phyloP scores from a whole-genome alignment of 129 eudicot species.

The Mikania micrantha region DNA sequence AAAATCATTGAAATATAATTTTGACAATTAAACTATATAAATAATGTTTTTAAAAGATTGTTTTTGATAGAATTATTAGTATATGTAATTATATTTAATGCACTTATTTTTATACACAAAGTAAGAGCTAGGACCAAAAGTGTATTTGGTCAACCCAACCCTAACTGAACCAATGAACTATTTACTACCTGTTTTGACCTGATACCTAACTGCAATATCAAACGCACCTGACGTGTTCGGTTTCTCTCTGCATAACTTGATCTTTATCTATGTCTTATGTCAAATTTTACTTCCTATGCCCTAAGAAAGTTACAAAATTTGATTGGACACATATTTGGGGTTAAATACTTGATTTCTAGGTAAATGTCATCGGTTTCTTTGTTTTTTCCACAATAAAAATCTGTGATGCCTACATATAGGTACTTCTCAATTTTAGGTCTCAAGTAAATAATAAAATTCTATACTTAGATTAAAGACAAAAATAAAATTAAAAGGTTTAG shows the following conservation, averaged over 20 bases:
- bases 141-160: background rate
- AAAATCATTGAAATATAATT: background rate
- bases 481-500: background rate
- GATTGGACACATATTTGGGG: background rate
- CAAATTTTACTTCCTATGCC: background rate
- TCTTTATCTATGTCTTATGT: background rate
- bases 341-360: background rate
- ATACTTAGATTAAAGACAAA: background rate
- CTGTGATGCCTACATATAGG: background rate
- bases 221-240: background rate
- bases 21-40: background rate
- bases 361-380: background rate
- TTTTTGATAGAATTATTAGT: background rate
- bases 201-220: background rate
- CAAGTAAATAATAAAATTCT: background rate
- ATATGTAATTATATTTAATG: background rate
- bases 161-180: background rate
- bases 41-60: background rate
- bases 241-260: background rate
- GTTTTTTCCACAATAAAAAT: background rate
- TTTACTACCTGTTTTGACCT: background rate
- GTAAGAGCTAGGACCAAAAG: background rate
- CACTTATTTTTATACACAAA: background rate
- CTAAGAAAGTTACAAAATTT: background rate
- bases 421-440: background rate